Base-by-base conservation (phyloP, 768 basidiomycete species). In the Mycena metata region DNA sequence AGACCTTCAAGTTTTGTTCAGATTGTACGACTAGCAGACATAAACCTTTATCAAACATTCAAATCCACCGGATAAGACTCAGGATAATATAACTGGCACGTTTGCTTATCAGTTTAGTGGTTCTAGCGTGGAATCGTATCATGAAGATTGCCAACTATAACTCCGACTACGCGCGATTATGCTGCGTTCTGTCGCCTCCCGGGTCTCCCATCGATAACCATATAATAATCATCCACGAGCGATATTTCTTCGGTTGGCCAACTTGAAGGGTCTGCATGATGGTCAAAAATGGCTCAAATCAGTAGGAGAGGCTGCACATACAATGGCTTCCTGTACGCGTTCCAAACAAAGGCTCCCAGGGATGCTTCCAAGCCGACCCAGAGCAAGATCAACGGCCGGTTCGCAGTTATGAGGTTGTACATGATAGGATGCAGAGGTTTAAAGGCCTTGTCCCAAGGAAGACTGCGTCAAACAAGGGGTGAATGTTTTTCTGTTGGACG, bases 321-420 rank as follows among this genome's bases (percentile, higher is more conserved):
- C 66, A 42, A 41, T 47, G 60, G 59, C 30, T 55, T 56, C 9
- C 66, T 26, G 24, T 62, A 49, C 7, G 55, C 60, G 11, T 57
- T 56, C 60, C 60, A 67, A 1, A 67, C 66, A 30, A 15, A 56
- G 4, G 5, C 46, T 47, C 17, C 66, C 1, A 67, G 54, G 15
- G 46, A 19, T 3, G 35, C 36, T 50, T 67, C 52, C 23, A 67
- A 7, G n/a, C 39, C 24, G 4, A 39, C 54, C 66, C 66, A 67
- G 11, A 67, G 1, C 4, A 45, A n/a, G 23, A 67, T 60, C 45
- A 67, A 58, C 5, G 13, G 49, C 11, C 66, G 66, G 10, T 60
- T 47, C 49, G 66, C 35, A 35, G 61, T 57, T 30, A 67, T 4
- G 24, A 67, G 54, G 43, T 55, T 67, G 19, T 67, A 61, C 66